Percentiles rank a stretch among this genome's conserved stretches.
Evolutionary conservation across 805 yeast species (phyloP).

Genomic region (Kurtzmaniella fragi): DNA sequence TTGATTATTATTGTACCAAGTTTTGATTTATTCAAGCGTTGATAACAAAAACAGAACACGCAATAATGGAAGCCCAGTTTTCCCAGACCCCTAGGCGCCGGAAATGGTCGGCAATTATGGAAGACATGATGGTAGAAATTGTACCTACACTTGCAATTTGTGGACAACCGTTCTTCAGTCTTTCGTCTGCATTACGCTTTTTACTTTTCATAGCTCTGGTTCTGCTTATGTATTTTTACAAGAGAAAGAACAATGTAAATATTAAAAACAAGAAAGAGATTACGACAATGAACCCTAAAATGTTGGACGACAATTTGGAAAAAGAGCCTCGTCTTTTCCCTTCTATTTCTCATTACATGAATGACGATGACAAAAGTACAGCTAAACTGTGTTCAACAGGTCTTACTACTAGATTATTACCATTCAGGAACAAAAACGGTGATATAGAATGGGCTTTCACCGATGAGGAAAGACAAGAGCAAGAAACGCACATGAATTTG

Average conservation of each 20-base stretch:
- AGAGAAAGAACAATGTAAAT: background rate
- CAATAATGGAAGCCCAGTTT: too few relatives aligned
- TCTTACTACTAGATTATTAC: conserved; percentile 43
- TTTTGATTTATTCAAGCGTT: too few relatives aligned
- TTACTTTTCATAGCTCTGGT: conserved; percentile 1
- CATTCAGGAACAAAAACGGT: conserved; percentile 48
- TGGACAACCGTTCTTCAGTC: background rate
- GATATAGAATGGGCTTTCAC: conserved; percentile 55
- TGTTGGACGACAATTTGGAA: background rate
- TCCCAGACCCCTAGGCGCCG: conserved; percentile 1
- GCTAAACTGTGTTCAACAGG: conserved; percentile 43
- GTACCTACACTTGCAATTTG: conserved; percentile 1
- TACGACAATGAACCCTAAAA: background rate
- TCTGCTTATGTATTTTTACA: background rate
- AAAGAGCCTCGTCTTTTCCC: conserved; percentile 7
- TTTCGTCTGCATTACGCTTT: background rate
- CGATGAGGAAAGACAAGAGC: conserved; percentile 22
- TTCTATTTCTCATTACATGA: conserved; percentile 4
- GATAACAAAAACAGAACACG: too few relatives aligned
- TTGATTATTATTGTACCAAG: too few relatives aligned
- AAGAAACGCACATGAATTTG: background rate
- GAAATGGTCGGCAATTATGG: conserved; percentile 1
- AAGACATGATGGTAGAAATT: background rate
- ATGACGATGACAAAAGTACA: conserved; percentile 2
- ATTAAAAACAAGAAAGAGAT: background rate